Base-by-base conservation (phyloP, 2,329 filamentous ascomycete genomes). In the Tolypocladium tundrense region DNA sequence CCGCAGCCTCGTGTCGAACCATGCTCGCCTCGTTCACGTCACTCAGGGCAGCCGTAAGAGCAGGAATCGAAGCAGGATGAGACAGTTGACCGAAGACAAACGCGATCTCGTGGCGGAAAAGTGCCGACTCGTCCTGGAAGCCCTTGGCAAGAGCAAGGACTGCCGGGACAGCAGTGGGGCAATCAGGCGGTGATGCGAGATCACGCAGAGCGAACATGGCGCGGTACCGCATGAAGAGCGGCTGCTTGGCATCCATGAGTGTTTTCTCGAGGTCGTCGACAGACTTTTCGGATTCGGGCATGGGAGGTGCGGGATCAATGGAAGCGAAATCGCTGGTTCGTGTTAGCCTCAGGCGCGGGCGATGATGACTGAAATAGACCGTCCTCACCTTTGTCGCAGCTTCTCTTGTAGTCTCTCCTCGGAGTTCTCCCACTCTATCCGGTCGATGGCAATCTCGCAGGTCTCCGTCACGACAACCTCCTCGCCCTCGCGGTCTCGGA, bases 151-250 rank as follows among this genome's bases (percentile, higher is more conserved):
- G 83, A 13, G 92, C 90, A 51, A 88, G 82, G 56, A 99, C 83
- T 21, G 94, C 93, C n/a, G 90, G 88, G 19, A 91, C 83, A 8
- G 93, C 92, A 2, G 92, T 96, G 2, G 91, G 89, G 50, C 95
- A 85, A 69, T 96, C 88, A 11, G 93, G 92, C 19, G 94, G 94
- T 4, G 92, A 97, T 27, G 92, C 91, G 56, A 99, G 86, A 73
- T 99, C 94, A 69, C 94, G 88, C 56, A 99, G 86, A 59, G 91
- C 90, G 70, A 99, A 99, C 94, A 99, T 99, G 71, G 94, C 93
- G 68, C 94, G 86, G 76, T 99, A 99, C 70, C 94, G 87, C 70
- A 91, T 79, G 79, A 99, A 99, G 14, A 99, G 83, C 31, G 91
- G 90, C 54, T 87, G 77, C 6, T 77, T 82, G 7, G 88, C 87